A percentile compares a stretch with the other conserved stretches of the same genome.
Evolutionary conservation across 2,329 filamentous ascomycete genomes (phyloP).

Genomic region (Sporothrix brunneoviolacea): DNA sequence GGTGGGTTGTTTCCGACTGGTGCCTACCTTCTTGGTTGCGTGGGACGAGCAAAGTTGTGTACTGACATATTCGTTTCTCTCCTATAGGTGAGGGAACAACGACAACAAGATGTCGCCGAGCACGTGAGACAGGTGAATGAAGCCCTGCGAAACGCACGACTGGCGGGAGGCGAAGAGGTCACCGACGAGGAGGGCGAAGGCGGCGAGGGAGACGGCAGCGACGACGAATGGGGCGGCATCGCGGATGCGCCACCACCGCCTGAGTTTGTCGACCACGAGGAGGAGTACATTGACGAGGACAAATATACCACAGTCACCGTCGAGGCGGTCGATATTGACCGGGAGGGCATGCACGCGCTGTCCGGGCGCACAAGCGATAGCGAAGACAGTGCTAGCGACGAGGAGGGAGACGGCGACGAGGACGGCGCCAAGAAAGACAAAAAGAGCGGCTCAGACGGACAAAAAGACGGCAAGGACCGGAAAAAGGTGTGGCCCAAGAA

Average conservation of each 20-base stretch:
- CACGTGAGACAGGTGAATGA: constrained; percentile 73
- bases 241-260: constrained; percentile 39
- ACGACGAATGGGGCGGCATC: constrained; percentile 56
- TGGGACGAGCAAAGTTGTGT: too few species aligned
- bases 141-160: constrained; percentile 57
- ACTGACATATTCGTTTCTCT: too few species aligned
- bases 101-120: constrained; percentile 72
- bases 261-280: constrained; percentile 67
- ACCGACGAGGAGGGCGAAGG: constrained; percentile 37
- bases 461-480: constrained; percentile 29
- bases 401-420: constrained; percentile 27
- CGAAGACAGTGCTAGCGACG: constrained; percentile 28
- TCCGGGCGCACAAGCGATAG: constrained; percentile 22
- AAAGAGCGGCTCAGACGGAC: constrained; percentile 12
- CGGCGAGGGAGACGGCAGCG: constrained; percentile 38
- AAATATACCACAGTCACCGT: constrained; percentile 92
- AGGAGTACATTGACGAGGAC: constrained; percentile 95
- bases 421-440: constrained; percentile 29
- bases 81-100: constrained; percentile 69
- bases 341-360: constrained; percentile 61
- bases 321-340: constrained; percentile 75
- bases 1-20: constrained; percentile 33
- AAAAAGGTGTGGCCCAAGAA: constrained; percentile 49
- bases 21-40: background rate
- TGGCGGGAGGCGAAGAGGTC: constrained; percentile 35